Evolutionary conservation across 1,139 yeast genomes (phyloP).

Genomic region (Pichia sp.): DNA sequence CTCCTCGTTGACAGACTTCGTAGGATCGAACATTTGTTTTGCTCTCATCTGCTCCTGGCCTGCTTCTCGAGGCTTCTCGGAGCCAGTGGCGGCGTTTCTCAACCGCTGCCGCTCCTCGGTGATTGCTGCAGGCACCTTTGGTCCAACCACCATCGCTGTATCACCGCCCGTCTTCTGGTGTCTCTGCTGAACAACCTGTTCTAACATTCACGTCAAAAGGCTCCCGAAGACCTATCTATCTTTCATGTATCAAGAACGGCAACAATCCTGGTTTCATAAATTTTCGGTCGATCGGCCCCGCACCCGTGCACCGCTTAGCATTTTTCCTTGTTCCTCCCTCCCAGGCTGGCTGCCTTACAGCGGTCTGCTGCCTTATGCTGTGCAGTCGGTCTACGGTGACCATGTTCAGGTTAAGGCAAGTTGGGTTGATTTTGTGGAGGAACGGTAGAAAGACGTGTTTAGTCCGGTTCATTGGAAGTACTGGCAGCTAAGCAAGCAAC

Average conservation of each 20-base stretch:
- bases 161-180: too few species aligned
- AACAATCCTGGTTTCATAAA: too few species aligned
- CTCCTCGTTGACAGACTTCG: conserved; percentile 25
- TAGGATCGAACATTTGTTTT: conserved; percentile 22
- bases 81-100: neutral
- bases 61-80: conserved; percentile 1
- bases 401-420: neutral
- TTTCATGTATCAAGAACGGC: too few species aligned
- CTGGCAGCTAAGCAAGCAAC: neutral
- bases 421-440: neutral
- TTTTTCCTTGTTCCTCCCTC: too few species aligned
- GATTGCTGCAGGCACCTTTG: conserved; percentile 1
- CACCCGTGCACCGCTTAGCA: conserved; percentile 3
- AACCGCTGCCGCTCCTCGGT: neutral
- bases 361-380: conserved; percentile 1
- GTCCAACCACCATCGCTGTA: neutral
- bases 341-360: neutral
- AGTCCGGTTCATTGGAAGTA: too few species aligned
- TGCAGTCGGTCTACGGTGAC: neutral
- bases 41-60: conserved; percentile 10
- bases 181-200: too few species aligned
- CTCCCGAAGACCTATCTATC: too few species aligned
- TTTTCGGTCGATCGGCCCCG: too few species aligned
- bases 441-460: too few species aligned
- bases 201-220: too few species aligned